Conservation (phyloP, 2,329 filamentous ascomycete species). For the Cadophora gregata region DNA sequence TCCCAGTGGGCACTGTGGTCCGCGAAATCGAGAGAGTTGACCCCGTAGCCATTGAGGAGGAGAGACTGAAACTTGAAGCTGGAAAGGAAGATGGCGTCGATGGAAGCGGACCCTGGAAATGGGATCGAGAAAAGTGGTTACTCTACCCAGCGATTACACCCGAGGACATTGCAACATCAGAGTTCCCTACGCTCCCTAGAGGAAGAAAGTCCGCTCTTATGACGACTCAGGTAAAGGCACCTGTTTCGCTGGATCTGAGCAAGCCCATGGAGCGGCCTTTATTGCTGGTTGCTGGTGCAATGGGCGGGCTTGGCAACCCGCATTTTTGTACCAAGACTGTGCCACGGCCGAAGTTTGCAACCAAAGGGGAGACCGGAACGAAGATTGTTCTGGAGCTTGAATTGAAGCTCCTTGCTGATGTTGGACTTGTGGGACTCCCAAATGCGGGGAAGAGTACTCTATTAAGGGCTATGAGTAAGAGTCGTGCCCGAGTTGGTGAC, state of each 20-base stretch:
- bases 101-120: slow-evolving; percentile 46
- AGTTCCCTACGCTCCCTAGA: slow-evolving; percentile 62
- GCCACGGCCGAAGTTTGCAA: slow-evolving; percentile 84
- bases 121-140: slow-evolving; percentile 75
- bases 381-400: slow-evolving; percentile 84
- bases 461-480: slow-evolving; percentile 84
- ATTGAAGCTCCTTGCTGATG: slow-evolving; percentile 92
- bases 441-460: slow-evolving; percentile 97
- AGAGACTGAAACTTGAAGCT: slow-evolving; percentile 46
- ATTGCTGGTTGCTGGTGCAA: slow-evolving; percentile 83
- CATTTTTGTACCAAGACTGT: slow-evolving; percentile 84
- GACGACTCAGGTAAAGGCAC: slow-evolving; percentile 67
- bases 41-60: slow-evolving; percentile 73
- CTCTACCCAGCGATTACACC: slow-evolving; percentile 81
- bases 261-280: slow-evolving; percentile 82
- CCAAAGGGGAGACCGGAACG: slow-evolving; percentile 80
- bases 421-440: slow-evolving; percentile 91
- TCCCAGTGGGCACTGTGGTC: slow-evolving; percentile 91
- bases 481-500: slow-evolving; percentile 84
- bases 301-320: slow-evolving; percentile 91
- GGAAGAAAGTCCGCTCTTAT: slow-evolving; percentile 62
- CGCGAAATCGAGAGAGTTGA: slow-evolving; percentile 82
- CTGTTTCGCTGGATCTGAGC: slow-evolving; percentile 75
- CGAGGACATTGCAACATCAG: slow-evolving; percentile 67
- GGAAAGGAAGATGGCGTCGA: slow-evolving; percentile 46